Conservation (phyloP, 2,329 filamentous ascomycete genomes). For the Truncatella angustata region DNA sequence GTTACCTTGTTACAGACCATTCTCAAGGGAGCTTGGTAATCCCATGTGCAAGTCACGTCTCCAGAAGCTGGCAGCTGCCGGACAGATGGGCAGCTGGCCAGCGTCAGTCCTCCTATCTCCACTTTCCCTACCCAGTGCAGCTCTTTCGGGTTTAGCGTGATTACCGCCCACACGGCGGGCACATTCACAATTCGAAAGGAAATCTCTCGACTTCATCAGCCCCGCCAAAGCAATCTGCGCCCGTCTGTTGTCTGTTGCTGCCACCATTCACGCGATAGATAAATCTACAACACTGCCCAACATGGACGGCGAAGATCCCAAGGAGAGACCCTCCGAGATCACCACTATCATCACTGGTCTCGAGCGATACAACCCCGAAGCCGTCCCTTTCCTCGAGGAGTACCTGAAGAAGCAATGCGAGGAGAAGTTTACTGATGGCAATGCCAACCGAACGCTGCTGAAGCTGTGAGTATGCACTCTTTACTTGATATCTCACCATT, state of each 20-base stretch:
- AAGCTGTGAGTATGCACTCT: conserved; percentile 78
- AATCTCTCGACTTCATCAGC: conserved; percentile 23
- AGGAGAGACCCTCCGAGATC: conserved; percentile 89
- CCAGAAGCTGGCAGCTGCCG: too few species aligned
- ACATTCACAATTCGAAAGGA: conserved; percentile 29
- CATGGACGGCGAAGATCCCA: conserved; percentile 79
- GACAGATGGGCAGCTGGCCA: background rate
- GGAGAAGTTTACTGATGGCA: conserved; percentile 89
- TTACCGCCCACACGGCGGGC: conserved; percentile 5
- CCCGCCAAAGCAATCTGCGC: conserved; percentile 21
- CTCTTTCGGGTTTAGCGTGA: conserved; percentile 15
- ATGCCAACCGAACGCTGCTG: conserved; percentile 91
- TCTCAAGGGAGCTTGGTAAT: too few species aligned
- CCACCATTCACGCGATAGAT: background rate
- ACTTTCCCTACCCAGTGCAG: conserved; percentile 10
- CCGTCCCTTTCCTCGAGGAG: conserved; percentile 86
- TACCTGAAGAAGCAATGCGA: conserved; percentile 96
- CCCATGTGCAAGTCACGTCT: too few species aligned
- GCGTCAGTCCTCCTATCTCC: background rate
- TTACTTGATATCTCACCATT: conserved; percentile 17
- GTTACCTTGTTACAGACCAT: too few species aligned
- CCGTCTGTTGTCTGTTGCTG: too few species aligned
- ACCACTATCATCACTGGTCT: conserved; percentile 93
- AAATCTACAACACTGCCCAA: conserved; percentile 33
- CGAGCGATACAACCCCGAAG: conserved; percentile 98